Percentiles rank a stretch among this genome's conserved stretches.
Evolutionary conservation across 306 rosid genomes (phyloP).

Genomic region (Dalbergia cochinchinensis): DNA sequence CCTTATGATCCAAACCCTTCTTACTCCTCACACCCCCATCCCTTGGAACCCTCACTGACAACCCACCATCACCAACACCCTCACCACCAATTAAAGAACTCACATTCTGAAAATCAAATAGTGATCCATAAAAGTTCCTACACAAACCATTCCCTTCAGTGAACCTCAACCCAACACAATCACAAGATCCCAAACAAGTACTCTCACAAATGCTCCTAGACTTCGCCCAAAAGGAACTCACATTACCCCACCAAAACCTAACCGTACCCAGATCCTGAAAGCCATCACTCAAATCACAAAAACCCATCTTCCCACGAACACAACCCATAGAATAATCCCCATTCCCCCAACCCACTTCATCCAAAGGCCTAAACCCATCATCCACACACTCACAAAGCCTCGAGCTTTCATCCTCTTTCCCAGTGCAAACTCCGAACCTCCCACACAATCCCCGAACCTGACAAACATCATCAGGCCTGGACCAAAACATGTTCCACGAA

Average conservation of each 20-base stretch:
- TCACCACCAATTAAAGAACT: constrained; percentile 17
- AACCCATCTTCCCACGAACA: neutral
- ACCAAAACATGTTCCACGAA: constrained; percentile 78
- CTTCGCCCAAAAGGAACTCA: neutral
- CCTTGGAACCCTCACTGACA: constrained; percentile 59
- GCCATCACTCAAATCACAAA: constrained; percentile 48
- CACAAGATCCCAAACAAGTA: constrained; percentile 58
- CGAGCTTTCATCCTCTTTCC: neutral
- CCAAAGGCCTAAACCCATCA: constrained; percentile 59
- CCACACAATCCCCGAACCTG: constrained; percentile 68
- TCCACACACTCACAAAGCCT: constrained; percentile 56
- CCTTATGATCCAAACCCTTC: constrained; percentile 42
- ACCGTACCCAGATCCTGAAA: constrained; percentile 57
- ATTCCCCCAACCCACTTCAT: constrained; percentile 56
- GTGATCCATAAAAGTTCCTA: constrained; percentile 54
- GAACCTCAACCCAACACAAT: constrained; percentile 63
- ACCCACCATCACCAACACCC: constrained; percentile 6
- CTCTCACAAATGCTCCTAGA: constrained; percentile 53
- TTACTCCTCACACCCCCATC: neutral
- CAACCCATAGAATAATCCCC: constrained; percentile 70
- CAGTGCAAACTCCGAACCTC: constrained; percentile 62
- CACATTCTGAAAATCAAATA: constrained; percentile 62
- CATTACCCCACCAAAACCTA: constrained; percentile 44
- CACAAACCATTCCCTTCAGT: constrained; percentile 51
- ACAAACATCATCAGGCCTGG: constrained; percentile 56